Evolutionary conservation across 768 basidiomycete species (phyloP).

Genomic region (Rhizopogon salebrosus): DNA sequence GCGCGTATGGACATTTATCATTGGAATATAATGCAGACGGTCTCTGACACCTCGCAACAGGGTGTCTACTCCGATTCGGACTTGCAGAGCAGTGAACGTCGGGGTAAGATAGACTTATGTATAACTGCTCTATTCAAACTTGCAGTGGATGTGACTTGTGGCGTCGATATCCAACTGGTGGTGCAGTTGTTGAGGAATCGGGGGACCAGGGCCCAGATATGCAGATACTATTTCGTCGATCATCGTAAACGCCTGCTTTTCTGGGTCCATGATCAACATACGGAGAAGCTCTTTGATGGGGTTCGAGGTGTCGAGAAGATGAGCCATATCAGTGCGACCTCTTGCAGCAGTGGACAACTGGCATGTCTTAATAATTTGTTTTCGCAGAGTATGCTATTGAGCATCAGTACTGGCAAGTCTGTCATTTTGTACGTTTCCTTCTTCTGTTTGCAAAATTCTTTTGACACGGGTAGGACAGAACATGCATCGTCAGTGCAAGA

Average conservation of each 20-base stretch:
- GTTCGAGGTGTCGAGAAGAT: conserved; percentile 32
- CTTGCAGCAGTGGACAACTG: not conserved
- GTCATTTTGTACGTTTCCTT: not conserved
- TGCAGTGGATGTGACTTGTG: not conserved
- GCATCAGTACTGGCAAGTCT: conserved; percentile 18
- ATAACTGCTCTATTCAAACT: not conserved
- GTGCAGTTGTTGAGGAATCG: not conserved
- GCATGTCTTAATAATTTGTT: not conserved
- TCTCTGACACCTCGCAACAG: conserved; percentile 16
- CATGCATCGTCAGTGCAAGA: not conserved
- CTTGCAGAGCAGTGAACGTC: conserved; percentile 15
- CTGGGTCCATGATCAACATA: conserved; percentile 38
- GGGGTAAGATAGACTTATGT: not conserved
- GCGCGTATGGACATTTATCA: conserved; percentile 27
- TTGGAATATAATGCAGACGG: not conserved
- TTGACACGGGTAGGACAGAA: not conserved
- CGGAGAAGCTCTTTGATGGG: conserved; percentile 27
- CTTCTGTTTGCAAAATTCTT: not conserved
- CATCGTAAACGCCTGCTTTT: conserved; percentile 39
- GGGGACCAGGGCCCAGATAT: not conserved
- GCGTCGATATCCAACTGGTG: not conserved
- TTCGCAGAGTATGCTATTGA: conserved; percentile 15
- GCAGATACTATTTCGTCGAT: conserved; percentile 41
- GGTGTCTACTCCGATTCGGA: conserved; percentile 45
- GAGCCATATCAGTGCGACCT: conserved; percentile 35